A percentile compares a stretch with the other conserved stretches of the same genome.
These are phyloP conservation scores for Syzygium aqueum DNA, from an alignment of 345 rosid species.

Conservation along the genomic window DNA sequence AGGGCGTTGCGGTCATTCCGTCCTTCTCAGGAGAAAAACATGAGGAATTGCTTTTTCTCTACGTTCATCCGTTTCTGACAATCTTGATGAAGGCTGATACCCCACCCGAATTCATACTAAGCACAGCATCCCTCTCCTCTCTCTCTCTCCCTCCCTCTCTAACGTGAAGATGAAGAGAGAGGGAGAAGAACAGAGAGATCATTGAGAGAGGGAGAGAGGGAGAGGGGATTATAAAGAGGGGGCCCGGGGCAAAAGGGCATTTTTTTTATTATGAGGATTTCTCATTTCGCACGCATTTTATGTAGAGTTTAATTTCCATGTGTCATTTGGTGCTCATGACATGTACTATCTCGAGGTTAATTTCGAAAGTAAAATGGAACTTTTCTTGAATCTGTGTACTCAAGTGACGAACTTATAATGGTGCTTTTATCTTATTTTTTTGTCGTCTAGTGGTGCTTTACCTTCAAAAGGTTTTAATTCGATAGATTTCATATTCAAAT, in stretches of 20 bases:
- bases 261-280: background rate
- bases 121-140: background rate
- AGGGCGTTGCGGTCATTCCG: background rate
- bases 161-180: background rate
- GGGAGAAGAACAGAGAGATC: conserved; percentile 6
- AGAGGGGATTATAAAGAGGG: conserved; percentile 14
- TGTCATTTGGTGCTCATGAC: background rate
- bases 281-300: background rate
- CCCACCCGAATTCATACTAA: background rate
- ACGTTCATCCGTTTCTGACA: background rate
- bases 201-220: background rate
- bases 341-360: background rate
- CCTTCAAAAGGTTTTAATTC: background rate
- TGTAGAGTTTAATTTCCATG: background rate
- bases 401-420: background rate
- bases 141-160: background rate
- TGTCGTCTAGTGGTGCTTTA: background rate
- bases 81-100: background rate
- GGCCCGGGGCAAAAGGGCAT: conserved; percentile 6
- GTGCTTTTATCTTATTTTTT: too few species aligned
- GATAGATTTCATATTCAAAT: background rate
- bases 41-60: background rate
- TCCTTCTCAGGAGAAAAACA: background rate
- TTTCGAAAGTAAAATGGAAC: background rate
- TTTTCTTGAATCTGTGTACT: background rate